These are phyloP conservation scores for Avena atlantica DNA, from an alignment of 176 grass and related monocot species.

Conservation along the genomic window DNA sequence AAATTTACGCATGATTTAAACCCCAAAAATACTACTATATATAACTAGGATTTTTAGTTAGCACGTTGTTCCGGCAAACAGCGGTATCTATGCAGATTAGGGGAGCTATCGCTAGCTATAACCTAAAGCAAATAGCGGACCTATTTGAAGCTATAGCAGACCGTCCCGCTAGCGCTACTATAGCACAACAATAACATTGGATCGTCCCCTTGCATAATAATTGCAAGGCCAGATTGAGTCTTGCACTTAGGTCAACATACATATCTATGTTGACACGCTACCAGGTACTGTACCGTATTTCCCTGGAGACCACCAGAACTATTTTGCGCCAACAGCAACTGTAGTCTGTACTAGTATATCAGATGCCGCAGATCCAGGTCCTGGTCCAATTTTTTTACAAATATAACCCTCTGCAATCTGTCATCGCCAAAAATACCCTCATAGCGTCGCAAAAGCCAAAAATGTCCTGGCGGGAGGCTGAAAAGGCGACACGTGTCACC, in stretches of 20 bases:
- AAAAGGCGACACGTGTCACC: too few relatives aligned
- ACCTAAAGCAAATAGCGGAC: not conserved
- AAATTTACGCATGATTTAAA: too few relatives aligned
- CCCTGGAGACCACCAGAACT: not conserved
- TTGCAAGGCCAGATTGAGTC: not conserved
- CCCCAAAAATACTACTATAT: not conserved
- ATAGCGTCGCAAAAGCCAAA: too few relatives aligned
- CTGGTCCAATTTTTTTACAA: too few relatives aligned
- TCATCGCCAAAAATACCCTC: too few relatives aligned
- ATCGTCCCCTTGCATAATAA: not conserved
- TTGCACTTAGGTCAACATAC: not conserved
- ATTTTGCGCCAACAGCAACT: not conserved
- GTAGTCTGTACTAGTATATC: not conserved
- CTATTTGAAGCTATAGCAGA: not conserved
- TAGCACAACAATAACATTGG: not conserved
- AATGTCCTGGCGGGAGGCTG: too few relatives aligned
- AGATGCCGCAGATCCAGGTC: slow-evolving; percentile 6
- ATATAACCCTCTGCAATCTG: too few relatives aligned
- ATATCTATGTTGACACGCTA: not conserved
- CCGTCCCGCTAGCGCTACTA: not conserved
- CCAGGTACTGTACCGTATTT: not conserved
- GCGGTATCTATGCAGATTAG: not conserved
- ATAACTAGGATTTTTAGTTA: not conserved
- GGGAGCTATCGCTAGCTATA: not conserved
- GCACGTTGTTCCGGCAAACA: not conserved